These are phyloP conservation scores for Diaporthe sp. DNA, from an alignment of 2,329 filamentous ascomycete genomes.

Conservation along the genomic window DNA sequence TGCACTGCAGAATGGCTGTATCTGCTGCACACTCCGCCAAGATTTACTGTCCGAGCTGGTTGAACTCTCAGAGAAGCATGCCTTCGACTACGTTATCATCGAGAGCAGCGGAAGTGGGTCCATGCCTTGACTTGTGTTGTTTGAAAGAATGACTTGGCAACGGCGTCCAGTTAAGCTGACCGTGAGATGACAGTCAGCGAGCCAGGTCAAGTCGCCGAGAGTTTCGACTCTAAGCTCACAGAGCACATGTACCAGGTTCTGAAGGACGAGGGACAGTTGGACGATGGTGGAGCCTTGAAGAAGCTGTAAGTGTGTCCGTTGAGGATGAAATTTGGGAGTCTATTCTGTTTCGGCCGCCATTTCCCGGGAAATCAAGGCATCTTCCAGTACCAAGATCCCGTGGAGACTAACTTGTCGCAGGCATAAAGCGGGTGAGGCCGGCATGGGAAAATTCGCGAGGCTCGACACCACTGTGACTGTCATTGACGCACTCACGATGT, in stretches of 20 bases:
- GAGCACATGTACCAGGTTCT: constrained; percentile 50
- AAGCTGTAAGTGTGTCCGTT: constrained; percentile 44
- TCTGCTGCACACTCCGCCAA: constrained; percentile 79
- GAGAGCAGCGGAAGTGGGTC: constrained; percentile 59
- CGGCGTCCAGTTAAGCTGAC: neutral
- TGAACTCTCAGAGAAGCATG: constrained; percentile 67
- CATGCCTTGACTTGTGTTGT: neutral
- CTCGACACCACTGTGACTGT: constrained; percentile 80
- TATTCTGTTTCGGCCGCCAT: neutral
- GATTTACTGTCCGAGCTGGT: constrained; percentile 78
- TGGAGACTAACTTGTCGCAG: neutral
- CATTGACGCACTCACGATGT: constrained; percentile 78
- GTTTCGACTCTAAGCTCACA: constrained; percentile 69
- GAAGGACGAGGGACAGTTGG: constrained; percentile 5
- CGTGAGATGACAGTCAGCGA: constrained; percentile 64
- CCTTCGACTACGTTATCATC: constrained; percentile 78
- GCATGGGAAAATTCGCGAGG: constrained; percentile 71
- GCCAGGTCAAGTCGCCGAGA: constrained; percentile 79
- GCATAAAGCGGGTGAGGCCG: constrained; percentile 14
- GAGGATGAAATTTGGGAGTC: too few relatives aligned
- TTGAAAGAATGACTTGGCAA: too few relatives aligned
- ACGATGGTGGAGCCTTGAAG: constrained; percentile 41
- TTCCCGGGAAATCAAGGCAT: too few relatives aligned
- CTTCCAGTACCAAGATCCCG: neutral
- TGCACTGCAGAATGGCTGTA: constrained; percentile 78